These are phyloP conservation scores for Sporothrix dimorphospora DNA, from an alignment of 2,329 filamentous ascomycete species.

Conservation along the genomic window DNA sequence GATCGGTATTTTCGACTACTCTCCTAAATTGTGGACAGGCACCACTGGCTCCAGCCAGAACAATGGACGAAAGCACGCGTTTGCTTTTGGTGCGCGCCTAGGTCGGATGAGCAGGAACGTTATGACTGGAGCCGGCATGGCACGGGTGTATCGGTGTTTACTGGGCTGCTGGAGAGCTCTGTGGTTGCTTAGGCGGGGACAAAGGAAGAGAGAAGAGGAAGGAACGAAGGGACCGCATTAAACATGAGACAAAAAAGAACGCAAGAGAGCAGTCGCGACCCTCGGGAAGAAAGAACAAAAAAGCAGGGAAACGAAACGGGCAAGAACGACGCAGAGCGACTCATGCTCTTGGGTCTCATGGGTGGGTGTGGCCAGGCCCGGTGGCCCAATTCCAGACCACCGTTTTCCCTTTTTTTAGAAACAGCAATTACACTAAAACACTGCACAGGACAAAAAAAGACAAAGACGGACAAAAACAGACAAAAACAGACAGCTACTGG, in stretches of 20 bases:
- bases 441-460: no score
- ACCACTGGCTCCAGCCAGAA: no score
- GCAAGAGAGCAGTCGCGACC: background rate
- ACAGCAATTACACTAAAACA: slow-evolving; percentile 13
- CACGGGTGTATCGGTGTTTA: background rate
- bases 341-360: background rate
- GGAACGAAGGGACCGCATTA: background rate
- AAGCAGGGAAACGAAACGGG: background rate
- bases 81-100: background rate
- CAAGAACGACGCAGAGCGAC: background rate
- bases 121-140: background rate
- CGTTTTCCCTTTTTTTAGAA: slow-evolving; percentile 23
- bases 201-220: background rate
- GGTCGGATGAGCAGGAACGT: slow-evolving; percentile 9
- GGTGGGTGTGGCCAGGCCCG: background rate
- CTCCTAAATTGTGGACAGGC: background rate
- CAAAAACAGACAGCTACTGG: no score
- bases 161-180: background rate
- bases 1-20: background rate
- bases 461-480: no score
- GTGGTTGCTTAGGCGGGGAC: slow-evolving; percentile 14
- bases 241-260: background rate
- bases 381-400: slow-evolving; percentile 9
- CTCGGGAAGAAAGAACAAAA: background rate
- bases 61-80: background rate